Evolutionary conservation across 1,139 yeast genomes (phyloP), one percentile per base, ranked within the genome.

Genomic region (Trichomonascaceae sp.): DNA sequence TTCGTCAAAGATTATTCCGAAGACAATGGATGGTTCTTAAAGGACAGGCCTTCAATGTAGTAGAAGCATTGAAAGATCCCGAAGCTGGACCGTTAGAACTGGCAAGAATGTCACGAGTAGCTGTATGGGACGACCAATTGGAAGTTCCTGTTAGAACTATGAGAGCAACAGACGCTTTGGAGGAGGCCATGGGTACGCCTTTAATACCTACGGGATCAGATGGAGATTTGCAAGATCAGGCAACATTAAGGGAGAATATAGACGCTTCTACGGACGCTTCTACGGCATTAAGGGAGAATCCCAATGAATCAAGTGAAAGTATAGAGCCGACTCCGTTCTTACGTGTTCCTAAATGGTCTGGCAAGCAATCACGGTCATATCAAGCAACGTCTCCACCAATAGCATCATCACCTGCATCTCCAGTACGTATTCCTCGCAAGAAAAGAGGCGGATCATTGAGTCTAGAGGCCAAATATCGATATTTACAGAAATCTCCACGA

Each of bases 11-110:
- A 50, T 77, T 84, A 82, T 85, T 87, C 84, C 72, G 70, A 45
- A 78, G 80, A 56, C 93, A 86, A 63, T 74, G 85, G 74, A 83
- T 88, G 0, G 85, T 85, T 1, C 63, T 86, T 62, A 85, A 85
- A 63, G 95, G 95, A 0, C 93, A 86, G 63, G 89, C 93, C 0
- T 85, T 84, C 69, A 85, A 85, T 60, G 85, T 85, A 7, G 85
- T 85, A 3, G 89, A 85, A 60, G 77, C 84, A 0, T 68, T 85
- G 53, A 82, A 81, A 61, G 69, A 74, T 45, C 74, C 75, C 1
- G 76, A 78, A 48, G 85, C 83, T 51, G 89, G 90, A 0, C 91
- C 90, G 0, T 70, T 84, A 55, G 90, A 85, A 58, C 71, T 85
- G 24, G 83, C 84, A 0, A 72, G 87, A 59, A 68, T 85, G 50